Conservation (phyloP, 495 filamentous ascomycete species). For the Aspergillus haitiensis region DNA sequence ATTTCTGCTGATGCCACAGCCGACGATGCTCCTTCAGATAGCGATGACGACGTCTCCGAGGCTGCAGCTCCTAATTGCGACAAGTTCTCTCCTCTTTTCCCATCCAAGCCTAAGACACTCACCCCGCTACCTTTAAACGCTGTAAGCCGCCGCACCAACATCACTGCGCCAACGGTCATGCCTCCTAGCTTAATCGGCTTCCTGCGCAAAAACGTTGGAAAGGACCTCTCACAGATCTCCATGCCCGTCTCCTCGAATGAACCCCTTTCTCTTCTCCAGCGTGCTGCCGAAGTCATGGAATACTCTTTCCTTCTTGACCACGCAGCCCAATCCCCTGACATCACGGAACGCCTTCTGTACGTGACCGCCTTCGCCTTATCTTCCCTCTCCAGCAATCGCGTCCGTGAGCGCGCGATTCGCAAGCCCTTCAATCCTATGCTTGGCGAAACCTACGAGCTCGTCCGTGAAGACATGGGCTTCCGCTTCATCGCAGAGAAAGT, state of each 20-base stretch:
- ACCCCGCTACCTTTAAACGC: slow-evolving; percentile 71
- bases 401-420: slow-evolving; percentile 86
- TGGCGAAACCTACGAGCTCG: slow-evolving; percentile 91
- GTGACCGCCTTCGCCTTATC: slow-evolving; percentile 91
- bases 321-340: slow-evolving; percentile 58
- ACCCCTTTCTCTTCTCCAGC: slow-evolving; percentile 82
- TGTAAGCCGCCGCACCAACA: slow-evolving; percentile 66
- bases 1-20: slow-evolving; percentile 16
- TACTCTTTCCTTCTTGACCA: slow-evolving; percentile 82
- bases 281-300: slow-evolving; percentile 83
- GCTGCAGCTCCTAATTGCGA: slow-evolving; percentile 39
- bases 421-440: slow-evolving; percentile 99
- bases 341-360: slow-evolving; percentile 71
- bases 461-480: slow-evolving; percentile 85
- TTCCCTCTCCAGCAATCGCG: slow-evolving; percentile 71
- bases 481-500: slow-evolving; percentile 93
- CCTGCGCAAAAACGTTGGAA: slow-evolving; percentile 95
- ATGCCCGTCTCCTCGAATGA: slow-evolving; percentile 98
- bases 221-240: slow-evolving; percentile 90
- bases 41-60: slow-evolving; percentile 55
- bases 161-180: slow-evolving; percentile 67
- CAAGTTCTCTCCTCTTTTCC: slow-evolving; percentile 61
- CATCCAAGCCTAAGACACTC: slow-evolving; percentile 69
- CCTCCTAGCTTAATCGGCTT: slow-evolving; percentile 92
- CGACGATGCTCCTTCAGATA: slow-evolving; percentile 47